phyloP scores from a whole-genome alignment of 345 rosid species.

The Clausena lansium region DNA sequence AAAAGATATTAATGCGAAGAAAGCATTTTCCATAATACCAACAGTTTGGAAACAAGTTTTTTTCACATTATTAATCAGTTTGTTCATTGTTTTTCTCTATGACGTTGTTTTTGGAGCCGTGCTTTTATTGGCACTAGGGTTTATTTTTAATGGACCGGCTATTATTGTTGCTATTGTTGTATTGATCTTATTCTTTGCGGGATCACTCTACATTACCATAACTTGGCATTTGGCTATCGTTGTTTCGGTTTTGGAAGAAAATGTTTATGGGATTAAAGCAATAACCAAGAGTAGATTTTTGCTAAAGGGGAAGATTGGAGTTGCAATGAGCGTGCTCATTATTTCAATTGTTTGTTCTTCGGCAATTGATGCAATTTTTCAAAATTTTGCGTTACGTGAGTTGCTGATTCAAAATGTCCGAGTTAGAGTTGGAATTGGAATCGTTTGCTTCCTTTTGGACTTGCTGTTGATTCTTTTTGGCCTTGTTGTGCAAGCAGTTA shows the following conservation, averaged over 20 bases:
- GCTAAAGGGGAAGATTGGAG: slow-evolving; percentile 40
- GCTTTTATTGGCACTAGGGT: not conserved
- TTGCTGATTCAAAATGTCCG: not conserved
- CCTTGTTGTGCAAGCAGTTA: slow-evolving; percentile 41
- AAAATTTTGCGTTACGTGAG: slow-evolving; percentile 10
- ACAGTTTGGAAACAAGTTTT: slow-evolving; percentile 54
- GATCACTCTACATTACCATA: slow-evolving; percentile 39
- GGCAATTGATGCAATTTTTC: slow-evolving; percentile 19
- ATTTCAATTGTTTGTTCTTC: not conserved
- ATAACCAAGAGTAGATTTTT: slow-evolving; percentile 41
- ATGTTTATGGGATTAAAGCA: slow-evolving; percentile 38
- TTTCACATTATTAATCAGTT: slow-evolving; percentile 42
- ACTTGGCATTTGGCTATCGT: slow-evolving; percentile 54
- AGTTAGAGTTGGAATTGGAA: slow-evolving; percentile 21
- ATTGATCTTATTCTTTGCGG: slow-evolving; percentile 12
- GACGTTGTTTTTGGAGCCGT: slow-evolving; percentile 11
- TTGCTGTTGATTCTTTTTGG: slow-evolving; percentile 32
- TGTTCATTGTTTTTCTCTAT: slow-evolving; percentile 27
- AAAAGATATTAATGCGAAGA: slow-evolving; percentile 32
- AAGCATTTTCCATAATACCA: slow-evolving; percentile 37
- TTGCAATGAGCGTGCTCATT: slow-evolving; percentile 24
- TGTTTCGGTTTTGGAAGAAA: slow-evolving; percentile 53
- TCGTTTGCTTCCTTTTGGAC: slow-evolving; percentile 30
- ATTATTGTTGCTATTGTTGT: not conserved
- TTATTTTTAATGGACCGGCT: not conserved